Conservation (phyloP, 2,329 filamentous ascomycete species). For the Beauveria medogensis region DNA sequence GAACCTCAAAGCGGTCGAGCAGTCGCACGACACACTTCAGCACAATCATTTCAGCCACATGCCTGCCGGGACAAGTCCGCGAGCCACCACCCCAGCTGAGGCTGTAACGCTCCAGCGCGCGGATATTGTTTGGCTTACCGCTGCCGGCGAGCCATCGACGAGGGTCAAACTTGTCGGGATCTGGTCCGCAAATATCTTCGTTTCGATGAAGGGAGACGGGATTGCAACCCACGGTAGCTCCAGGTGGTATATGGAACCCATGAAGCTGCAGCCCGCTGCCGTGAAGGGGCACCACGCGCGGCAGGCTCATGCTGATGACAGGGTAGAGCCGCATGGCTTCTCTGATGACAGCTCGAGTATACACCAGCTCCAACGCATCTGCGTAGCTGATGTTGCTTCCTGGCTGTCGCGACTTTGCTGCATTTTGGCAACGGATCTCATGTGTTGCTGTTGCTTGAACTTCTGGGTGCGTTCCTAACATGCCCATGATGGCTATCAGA, state of each 20-base stretch:
- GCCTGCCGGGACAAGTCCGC: constrained; percentile 41
- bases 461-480: constrained; percentile 33
- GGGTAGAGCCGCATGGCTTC: constrained; percentile 44
- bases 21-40: constrained; percentile 35
- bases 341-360: constrained; percentile 38
- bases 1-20: constrained; percentile 36
- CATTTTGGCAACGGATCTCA: constrained; percentile 19
- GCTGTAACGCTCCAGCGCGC: constrained; percentile 39
- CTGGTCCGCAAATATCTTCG: constrained; percentile 37
- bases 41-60: constrained; percentile 43
- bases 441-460: constrained; percentile 26
- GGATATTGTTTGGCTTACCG: constrained; percentile 13
- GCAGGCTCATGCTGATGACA: constrained; percentile 43
- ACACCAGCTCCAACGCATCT: constrained; percentile 18
- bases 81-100: constrained; percentile 45
- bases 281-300: constrained; percentile 33
- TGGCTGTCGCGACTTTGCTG: constrained; percentile 8
- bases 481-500: constrained; percentile 38
- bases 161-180: constrained; percentile 36
- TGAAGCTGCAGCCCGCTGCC: constrained; percentile 28
- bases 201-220: constrained; percentile 44
- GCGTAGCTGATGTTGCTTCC: constrained; percentile 13
- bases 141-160: constrained; percentile 36
- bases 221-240: constrained; percentile 43
- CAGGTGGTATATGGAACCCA: constrained; percentile 32